phyloP scores from a whole-genome alignment of 305 asterid species.

The Petunia hybrid region DNA sequence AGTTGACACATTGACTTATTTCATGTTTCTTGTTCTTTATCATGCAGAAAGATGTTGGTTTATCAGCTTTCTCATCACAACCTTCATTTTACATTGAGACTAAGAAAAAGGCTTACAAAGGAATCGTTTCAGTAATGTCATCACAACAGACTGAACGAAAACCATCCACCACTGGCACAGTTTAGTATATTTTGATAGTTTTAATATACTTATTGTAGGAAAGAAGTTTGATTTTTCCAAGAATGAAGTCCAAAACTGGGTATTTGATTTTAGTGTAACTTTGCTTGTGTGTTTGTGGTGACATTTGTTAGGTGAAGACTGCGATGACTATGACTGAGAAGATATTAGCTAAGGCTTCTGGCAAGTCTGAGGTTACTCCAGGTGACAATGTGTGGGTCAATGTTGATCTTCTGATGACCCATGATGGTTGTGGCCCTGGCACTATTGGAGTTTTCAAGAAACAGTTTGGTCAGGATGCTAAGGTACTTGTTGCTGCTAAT shows the following conservation, averaged over 20 bases:
- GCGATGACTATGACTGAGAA: conserved; percentile 96
- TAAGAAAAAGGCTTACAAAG: conserved; percentile 57
- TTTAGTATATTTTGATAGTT: conserved; percentile 35
- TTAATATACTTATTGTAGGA: neutral
- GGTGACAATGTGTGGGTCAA: conserved; percentile 94
- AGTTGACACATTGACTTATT: neutral
- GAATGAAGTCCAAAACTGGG: neutral
- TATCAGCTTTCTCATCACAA: conserved; percentile 54
- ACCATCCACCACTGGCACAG: conserved; percentile 87
- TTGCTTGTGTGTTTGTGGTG: conserved; percentile 6
- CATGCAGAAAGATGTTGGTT: neutral
- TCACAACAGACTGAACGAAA: conserved; percentile 82
- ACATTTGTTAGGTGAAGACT: conserved; percentile 66
- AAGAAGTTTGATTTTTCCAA: conserved; percentile 30
- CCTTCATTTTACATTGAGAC: conserved; percentile 48
- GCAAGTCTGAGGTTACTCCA: conserved; percentile 72
- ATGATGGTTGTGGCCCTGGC: conserved; percentile 93
- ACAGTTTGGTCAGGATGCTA: conserved; percentile 86
- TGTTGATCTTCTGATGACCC: conserved; percentile 92
- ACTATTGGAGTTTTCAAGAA: conserved; percentile 80
- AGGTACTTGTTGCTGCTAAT: conserved; percentile 52
- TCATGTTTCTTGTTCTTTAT: neutral
- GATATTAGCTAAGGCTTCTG: conserved; percentile 85
- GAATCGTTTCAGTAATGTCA: conserved; percentile 74
- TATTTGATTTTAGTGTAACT: conserved; percentile 34